Evolutionary conservation across 108 stramenopile species (phyloP), one percentile per base, ranked within the genome.

Genomic region (Nitzschia palea): DNA sequence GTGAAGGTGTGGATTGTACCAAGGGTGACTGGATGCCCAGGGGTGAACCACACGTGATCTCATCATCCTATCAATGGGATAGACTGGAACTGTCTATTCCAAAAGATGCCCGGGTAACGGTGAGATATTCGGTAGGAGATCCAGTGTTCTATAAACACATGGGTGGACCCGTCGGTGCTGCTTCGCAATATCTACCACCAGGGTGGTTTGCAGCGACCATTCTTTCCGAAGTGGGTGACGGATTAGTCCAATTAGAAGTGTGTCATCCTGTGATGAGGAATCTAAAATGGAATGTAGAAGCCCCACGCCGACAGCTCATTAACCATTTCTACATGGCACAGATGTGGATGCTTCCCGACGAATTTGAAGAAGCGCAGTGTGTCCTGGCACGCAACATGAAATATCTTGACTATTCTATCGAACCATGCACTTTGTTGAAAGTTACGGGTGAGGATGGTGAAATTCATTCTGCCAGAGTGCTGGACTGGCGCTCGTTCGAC

Each of bases 401-500:
- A 37, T 73, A 65, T 22, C 32, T 73, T 22, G 63, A 73, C 44
- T 55, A 30, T 45, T 73, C 71, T 28, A 9, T 60, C 52, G 35
- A 52, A 6, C 47, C 70, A 29, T 1, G 10, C 3, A 60, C 60
- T 10, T 18, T 28, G 3, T 18, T 62, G 22, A 28, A n/a, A n/a
- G 10, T 18, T 10, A 12, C 20, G 3, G 30, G 12, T 5, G 15
- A 43, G 5, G 43, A 62, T 18, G 40, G 25, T 15, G 37, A 34
- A 5, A 37, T 29, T 12, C 52, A 52, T 20, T 28, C 55, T 3
- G 71, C 62, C 4, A 23, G 25, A 25, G 34, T 73, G 2, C 1
- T 65, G 10, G 71, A 73, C 18, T 73, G 71, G 71, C 44, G 54
- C 10, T 36, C 64, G 3, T 73, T 73, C 29, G 47, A 64, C 45